These are phyloP conservation scores for Kingdonia uniflora DNA, from an alignment of 164 flowering plant species.

Conservation along the genomic window DNA sequence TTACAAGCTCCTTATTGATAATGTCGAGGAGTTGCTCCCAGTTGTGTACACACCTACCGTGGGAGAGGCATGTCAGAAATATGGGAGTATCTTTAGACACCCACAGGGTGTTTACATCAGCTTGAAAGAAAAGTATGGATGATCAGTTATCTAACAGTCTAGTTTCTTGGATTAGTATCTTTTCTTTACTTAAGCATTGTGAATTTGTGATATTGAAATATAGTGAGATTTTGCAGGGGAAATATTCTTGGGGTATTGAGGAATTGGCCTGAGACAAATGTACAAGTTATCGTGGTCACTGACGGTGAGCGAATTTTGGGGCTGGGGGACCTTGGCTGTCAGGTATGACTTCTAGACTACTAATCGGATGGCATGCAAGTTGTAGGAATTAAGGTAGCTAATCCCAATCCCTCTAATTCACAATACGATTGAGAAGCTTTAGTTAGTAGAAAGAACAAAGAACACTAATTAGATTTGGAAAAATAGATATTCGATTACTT, in stretches of 20 bases:
- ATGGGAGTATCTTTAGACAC: slow-evolving; percentile 73
- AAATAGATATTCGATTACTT: too few species aligned
- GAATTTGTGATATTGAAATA: background rate
- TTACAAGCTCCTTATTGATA: slow-evolving; percentile 74
- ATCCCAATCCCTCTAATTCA: too few species aligned
- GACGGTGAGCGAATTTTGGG: slow-evolving; percentile 88
- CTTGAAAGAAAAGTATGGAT: slow-evolving; percentile 62
- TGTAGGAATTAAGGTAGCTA: too few species aligned
- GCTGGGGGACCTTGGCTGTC: slow-evolving; percentile 91
- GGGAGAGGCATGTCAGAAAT: slow-evolving; percentile 91
- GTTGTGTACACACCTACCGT: slow-evolving; percentile 82
- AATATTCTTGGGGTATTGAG: slow-evolving; percentile 69
- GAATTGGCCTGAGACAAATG: slow-evolving; percentile 86
- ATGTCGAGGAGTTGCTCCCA: slow-evolving; percentile 79
- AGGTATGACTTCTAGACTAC: slow-evolving; percentile 25
- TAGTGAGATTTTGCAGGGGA: slow-evolving; percentile 36
- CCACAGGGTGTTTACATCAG: slow-evolving; percentile 88
- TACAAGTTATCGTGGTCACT: slow-evolving; percentile 84
- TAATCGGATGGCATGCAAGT: too few species aligned
- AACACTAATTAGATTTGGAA: too few species aligned
- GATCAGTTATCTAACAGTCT: too few species aligned
- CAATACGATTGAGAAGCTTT: too few species aligned
- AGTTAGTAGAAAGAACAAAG: too few species aligned
- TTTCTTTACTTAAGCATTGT: background rate
- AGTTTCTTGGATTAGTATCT: too few species aligned